Conservation (phyloP, 2,329 filamentous ascomycete species). For the Alternaria postmessia region DNA sequence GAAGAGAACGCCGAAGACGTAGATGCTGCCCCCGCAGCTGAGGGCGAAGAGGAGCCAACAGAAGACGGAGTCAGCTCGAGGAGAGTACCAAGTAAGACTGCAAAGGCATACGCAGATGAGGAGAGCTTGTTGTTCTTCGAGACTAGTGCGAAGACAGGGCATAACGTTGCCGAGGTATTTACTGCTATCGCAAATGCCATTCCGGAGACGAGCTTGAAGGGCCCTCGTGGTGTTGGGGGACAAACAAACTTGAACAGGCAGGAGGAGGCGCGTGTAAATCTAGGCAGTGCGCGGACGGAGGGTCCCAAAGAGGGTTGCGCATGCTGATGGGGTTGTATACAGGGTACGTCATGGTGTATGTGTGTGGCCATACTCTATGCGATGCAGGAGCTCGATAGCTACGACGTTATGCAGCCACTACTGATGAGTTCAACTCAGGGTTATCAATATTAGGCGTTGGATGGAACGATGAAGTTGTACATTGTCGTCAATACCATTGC, state of each 20-base stretch:
- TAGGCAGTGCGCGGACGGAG: conserved; percentile 74
- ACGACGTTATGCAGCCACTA: not conserved
- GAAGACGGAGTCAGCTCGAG: conserved; percentile 76
- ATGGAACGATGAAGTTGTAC: conserved; percentile 1
- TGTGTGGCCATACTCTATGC: not conserved
- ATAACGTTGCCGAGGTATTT: conserved; percentile 95
- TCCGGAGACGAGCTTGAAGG: conserved; percentile 95
- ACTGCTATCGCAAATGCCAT: conserved; percentile 98
- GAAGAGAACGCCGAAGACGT: conserved; percentile 58
- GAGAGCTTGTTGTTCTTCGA: conserved; percentile 96
- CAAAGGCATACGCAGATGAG: conserved; percentile 91
- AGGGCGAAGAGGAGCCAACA: conserved; percentile 60
- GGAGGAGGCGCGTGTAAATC: conserved; percentile 79
- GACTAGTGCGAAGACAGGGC: conserved; percentile 95
- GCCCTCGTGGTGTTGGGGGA: conserved; percentile 71
- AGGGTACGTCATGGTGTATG: not conserved
- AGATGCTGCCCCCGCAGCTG: conserved; percentile 58
- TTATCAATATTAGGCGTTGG: conserved; percentile 11
- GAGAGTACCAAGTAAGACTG: conserved; percentile 90
- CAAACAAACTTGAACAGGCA: conserved; percentile 64
- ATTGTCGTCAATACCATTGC: not conserved
- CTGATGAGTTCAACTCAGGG: not conserved
- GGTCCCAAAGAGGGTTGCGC: conserved; percentile 91
- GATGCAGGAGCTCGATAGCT: not conserved
- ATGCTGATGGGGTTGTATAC: conserved; percentile 63